Evolutionary conservation across 1,139 yeast genomes (phyloP), one percentile per base, ranked within the genome.

Genomic region (Pneumocystis murina): DNA sequence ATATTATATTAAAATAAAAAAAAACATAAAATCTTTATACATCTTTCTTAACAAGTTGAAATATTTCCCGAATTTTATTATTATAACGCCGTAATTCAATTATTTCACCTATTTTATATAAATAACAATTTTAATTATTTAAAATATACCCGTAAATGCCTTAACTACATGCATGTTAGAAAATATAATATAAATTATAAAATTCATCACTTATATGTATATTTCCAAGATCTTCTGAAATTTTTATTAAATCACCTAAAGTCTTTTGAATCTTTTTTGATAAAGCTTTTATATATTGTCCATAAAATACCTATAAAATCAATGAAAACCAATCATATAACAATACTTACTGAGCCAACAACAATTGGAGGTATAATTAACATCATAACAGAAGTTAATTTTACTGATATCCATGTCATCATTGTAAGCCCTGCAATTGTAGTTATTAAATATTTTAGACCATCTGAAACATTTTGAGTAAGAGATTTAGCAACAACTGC

Each of bases 391-490:
- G 85, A 76, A 0, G 96, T 86, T 66, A 91, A 78, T 70, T 87
- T 84, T 72, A 88, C 79, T 17, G 95, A 86, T n/a, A 91, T 86
- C 69, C 83, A 81, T 67, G 89, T 82, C 97, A 92, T 91, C 92
- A 90, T 87, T 0, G 87, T 83, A 30, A 84, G 76, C 59, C 96
- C 96, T 41, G 88, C 87, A 17, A 81, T 78, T 2, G 96, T 96
- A 64, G 90, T 84, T 43, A 92, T 82, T 0, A 84, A 71, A 14
- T 95, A 85, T 64, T 95, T 81, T 64, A 87, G 82, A 35, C 97
- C 98, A 73, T 92, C 97, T 60, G 95, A 86, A 58, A 92, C 82
- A 72, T 90, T 90, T 66, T 88, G 94, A 59, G 97, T 89, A 68
- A 92, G 81, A 0, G 96, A 84, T 68, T 87, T 82, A 8, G 96